Base-by-base conservation (phyloP, 805 yeast genomes). In the Scheffersomyces spartinae region DNA sequence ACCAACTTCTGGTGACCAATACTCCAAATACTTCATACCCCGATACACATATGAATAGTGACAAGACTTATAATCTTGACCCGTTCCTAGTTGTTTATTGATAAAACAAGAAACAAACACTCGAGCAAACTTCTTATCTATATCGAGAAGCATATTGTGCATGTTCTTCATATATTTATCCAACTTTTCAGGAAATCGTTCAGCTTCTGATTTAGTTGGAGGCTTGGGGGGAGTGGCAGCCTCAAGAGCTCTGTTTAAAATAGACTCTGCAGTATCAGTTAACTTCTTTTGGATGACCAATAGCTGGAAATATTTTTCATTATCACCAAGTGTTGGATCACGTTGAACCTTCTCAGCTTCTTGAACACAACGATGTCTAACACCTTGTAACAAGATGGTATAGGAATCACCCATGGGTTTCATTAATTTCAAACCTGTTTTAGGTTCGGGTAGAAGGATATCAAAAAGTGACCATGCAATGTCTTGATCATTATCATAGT, bases 381-480 rank as follows among this genome's bases (percentile, higher is more conserved):
- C 25, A 2, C 67, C 67, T 25, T 51, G 43, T 13, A 60, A 36
- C 29, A 60, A 46, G 12, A 55, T 56, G 4, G 64, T 52, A 21
- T 47, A 4, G 66, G 55, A 2, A 28, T 25, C 7, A 52, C 18
- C 6, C 26, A 21, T 9, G 35, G 34, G 5, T 9, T 38, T 40
- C 9, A 37, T 20, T 9, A 28, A 35, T 6, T 23, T 18, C 4
- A 38, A 24, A 9, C 29, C 21, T 2, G 26, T 14, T 4, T 28
- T 34, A 6, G 34, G 26, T 23, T 40, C 38, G 8, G 45, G 40
- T 6, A 40, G 24, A 25, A 54, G 37, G 13, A 30, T 33, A 17
- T 55, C 52, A 24, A 60, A 59, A 19, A 56, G 45, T 2, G 36
- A 32, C 66, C 65, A 60, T 2, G 61, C 59, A n/a, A 34, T 20